Evolutionary conservation across 2,329 filamentous ascomycete species (phyloP).

Genomic region (Fusarium aywerte): DNA sequence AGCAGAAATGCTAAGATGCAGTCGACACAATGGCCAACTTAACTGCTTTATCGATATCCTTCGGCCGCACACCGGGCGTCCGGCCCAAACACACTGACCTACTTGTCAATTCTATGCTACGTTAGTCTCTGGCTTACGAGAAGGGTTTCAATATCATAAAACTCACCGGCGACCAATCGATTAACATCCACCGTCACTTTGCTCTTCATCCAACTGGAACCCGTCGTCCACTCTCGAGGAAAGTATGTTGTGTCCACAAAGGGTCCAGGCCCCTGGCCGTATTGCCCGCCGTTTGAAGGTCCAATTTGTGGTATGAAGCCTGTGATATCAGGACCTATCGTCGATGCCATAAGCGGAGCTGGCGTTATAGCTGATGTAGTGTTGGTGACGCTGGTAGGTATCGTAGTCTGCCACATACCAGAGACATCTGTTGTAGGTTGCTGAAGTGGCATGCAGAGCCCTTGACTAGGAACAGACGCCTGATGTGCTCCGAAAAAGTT

Average conservation of each 20-base stretch:
- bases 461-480: conserved; percentile 3
- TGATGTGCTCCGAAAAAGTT: conserved; percentile 28
- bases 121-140: not conserved
- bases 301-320: conserved; percentile 13
- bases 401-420: conserved; percentile 28
- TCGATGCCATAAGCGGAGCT: conserved; percentile 8
- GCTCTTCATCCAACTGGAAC: conserved; percentile 44
- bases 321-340: conserved; percentile 15
- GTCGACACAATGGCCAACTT: conserved; percentile 34
- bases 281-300: conserved; percentile 14
- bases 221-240: conserved; percentile 31
- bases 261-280: conserved; percentile 10
- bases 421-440: not conserved
- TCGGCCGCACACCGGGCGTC: conserved; percentile 53
- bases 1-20: not conserved
- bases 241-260: conserved; percentile 28
- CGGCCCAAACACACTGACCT: conserved; percentile 54
- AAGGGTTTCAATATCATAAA: no score
- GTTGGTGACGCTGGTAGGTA: conserved; percentile 21
- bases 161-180: conserved; percentile 50
- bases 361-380: conserved; percentile 18
- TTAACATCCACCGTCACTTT: conserved; percentile 53
- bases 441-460: conserved; percentile 11
- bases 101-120: conserved; percentile 49
- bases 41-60: conserved; percentile 51